phyloP scores from a whole-genome alignment of 2,329 filamentous ascomycete species.

The Neurospora sp. region DNA sequence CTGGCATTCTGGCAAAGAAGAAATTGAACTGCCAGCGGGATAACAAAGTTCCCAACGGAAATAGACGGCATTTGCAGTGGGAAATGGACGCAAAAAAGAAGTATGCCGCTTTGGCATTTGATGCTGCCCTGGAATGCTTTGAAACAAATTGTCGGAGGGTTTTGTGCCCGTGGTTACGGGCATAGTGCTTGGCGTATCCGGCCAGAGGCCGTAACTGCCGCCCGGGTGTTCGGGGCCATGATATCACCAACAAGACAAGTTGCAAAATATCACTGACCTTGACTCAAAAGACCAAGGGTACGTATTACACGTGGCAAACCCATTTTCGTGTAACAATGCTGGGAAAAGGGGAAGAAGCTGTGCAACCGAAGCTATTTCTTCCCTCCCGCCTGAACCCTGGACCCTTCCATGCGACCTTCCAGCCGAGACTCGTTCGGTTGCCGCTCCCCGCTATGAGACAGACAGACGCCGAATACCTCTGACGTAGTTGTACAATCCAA shows the following conservation, averaged over 20 bases:
- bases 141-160: background rate
- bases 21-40: background rate
- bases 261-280: background rate
- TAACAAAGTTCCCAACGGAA: background rate
- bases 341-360: background rate
- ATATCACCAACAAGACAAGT: background rate
- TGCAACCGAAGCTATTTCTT: background rate
- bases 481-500: background rate
- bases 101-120: background rate
- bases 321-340: background rate
- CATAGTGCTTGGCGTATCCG: background rate
- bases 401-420: background rate
- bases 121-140: background rate
- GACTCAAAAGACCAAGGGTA: background rate
- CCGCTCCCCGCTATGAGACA: background rate
- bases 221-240: background rate
- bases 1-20: background rate
- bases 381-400: background rate
- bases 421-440: background rate
- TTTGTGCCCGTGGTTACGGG: background rate
- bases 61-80: background rate
- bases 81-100: background rate
- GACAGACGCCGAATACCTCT: background rate
- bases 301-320: background rate
- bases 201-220: background rate